These are phyloP conservation scores for Aspergillus coremiiformis DNA, from an alignment of 495 filamentous ascomycete genomes.

Conservation along the genomic window DNA sequence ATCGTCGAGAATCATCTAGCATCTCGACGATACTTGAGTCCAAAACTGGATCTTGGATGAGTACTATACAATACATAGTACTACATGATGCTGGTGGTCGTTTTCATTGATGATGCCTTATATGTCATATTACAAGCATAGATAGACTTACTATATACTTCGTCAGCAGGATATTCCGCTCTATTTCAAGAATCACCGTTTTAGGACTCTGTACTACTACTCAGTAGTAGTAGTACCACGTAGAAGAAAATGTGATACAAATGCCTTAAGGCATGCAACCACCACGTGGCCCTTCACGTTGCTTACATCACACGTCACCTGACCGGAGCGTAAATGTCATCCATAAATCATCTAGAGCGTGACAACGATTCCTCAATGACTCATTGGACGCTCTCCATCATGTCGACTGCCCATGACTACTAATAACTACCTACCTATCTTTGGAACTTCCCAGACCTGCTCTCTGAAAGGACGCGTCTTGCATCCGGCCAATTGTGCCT, in stretches of 20 bases:
- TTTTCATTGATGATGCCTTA: neutral
- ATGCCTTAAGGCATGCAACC: neutral
- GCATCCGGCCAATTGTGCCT: neutral
- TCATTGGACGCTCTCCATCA: conserved; percentile 8
- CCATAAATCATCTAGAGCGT: neutral
- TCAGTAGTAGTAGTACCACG: neutral
- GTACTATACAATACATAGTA: too few relatives aligned
- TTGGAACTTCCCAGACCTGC: neutral
- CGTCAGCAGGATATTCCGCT: too few relatives aligned
- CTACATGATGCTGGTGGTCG: neutral
- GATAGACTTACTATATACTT: too few relatives aligned
- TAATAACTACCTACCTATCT: neutral
- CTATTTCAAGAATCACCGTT: too few relatives aligned
- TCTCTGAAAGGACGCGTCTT: neutral
- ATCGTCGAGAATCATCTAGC: neutral
- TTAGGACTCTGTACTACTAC: too few relatives aligned
- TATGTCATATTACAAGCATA: neutral
- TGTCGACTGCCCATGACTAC: conserved; percentile 5
- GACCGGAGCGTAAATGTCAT: neutral
- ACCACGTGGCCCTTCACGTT: neutral
- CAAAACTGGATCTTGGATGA: too few relatives aligned
- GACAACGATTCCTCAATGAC: neutral
- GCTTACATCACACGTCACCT: conserved; percentile 2
- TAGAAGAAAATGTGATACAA: conserved; percentile 3
- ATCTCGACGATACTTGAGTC: too few relatives aligned